A percentile compares a stretch with the other conserved stretches of the same genome.
Evolutionary conservation across 257 asterid genomes (phyloP).

Genomic region (Cinchona pubescens): DNA sequence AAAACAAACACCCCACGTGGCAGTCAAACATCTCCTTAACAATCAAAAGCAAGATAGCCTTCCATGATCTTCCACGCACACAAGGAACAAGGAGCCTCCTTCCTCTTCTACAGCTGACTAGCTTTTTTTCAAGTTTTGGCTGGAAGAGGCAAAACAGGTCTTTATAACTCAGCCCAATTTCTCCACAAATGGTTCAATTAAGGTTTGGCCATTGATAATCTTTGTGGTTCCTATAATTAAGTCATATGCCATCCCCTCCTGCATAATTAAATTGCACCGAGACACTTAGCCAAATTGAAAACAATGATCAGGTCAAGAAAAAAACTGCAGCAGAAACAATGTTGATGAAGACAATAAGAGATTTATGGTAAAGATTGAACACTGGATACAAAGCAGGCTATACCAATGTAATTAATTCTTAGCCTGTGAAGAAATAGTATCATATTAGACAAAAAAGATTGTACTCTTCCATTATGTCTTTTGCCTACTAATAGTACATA

Average conservation of each 20-base stretch:
- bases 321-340: background rate
- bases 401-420: background rate
- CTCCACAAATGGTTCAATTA: slow-evolving; percentile 64
- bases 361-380: background rate
- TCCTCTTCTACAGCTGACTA: background rate
- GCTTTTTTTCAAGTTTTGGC: background rate
- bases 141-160: background rate
- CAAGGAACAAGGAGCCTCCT: background rate
- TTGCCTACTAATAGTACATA: background rate
- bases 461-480: background rate
- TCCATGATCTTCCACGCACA: slow-evolving; percentile 1
- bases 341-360: background rate
- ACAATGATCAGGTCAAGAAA: background rate
- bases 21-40: background rate
- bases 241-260: slow-evolving; percentile 96
- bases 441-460: background rate
- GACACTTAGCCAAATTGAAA: background rate
- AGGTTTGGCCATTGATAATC: slow-evolving; percentile 61
- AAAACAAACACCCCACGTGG: background rate
- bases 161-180: slow-evolving; percentile 35
- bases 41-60: background rate
- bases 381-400: background rate
- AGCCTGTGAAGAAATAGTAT: background rate
- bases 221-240: slow-evolving; percentile 82
- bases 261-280: slow-evolving; percentile 9